Evolutionary conservation across 257 asterid species (phyloP), one percentile per base, ranked within the genome.

Genomic region (Nicotiana undulata): DNA sequence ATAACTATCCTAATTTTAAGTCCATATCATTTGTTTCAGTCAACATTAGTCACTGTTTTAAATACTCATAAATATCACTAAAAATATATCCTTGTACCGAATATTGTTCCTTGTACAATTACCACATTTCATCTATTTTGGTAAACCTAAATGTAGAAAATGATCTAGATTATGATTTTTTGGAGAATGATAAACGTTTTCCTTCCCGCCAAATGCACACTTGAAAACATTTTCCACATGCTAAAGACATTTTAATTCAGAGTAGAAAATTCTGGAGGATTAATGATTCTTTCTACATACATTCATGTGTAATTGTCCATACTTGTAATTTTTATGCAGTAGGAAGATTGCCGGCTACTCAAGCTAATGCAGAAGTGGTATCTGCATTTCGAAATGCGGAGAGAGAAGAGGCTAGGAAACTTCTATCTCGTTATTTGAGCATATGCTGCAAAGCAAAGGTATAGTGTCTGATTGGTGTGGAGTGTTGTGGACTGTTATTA

Each of bases 311-410:
- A 56, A 16, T 75, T 64, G 24, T 59, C 65, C 46, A 17, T 84
- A 67, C 75, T 81, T 84, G 55, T 44, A 81, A 29, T 86, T 32
- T 44, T 82, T 52, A 44, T 82, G 90, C 91, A 94, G 98, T 93
- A 90, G 97, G 98, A 3, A 93, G 83, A 86, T 75, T 94, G 46
- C 98, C 98, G 26, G 96, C 93, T 79, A 88, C 89, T 82, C 92
- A 81, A 85, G 98, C 97, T 59, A 90, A 87, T 89, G 87, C 93
- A 22, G 89, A 79, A 82, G 89, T 76, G 80, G 90, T 91, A 46
- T 84, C 87, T 58, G 93, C 93, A 68, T 93, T 87, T 84, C 88
- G 96, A 72, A 83, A 82, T 31, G 87, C 83, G 85, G 97, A 94
- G 89, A 81, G 92, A 80, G 89, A 88, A 83, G 85, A 82, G 86